Evolutionary conservation across 441 rosid genomes (phyloP).

Genomic region (Macaranga tanarius): DNA sequence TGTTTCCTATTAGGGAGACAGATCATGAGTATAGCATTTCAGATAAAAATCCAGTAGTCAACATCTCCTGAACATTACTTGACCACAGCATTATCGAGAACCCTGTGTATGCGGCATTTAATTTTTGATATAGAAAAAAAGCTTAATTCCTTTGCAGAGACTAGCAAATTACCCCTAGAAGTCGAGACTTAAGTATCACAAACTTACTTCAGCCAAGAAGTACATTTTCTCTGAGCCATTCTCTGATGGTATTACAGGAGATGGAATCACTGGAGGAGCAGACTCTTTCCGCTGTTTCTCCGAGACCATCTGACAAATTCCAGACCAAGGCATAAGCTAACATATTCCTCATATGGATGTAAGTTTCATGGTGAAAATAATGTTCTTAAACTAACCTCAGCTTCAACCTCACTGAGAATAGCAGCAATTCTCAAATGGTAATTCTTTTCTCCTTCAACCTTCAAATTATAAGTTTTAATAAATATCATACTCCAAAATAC

Average conservation of each 20-base stretch:
- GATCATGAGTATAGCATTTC: neutral
- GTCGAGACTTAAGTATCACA: neutral
- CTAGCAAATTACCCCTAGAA: neutral
- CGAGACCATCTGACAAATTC: constrained; percentile 65
- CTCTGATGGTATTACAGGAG: constrained; percentile 43
- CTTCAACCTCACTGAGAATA: constrained; percentile 86
- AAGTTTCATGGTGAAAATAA: constrained; percentile 5
- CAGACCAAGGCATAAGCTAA: constrained; percentile 22
- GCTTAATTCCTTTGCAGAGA: neutral
- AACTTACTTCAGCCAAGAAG: constrained; percentile 88
- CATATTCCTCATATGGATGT: constrained; percentile 12
- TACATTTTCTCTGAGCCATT: constrained; percentile 62
- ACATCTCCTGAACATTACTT: neutral
- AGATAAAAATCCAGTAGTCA: neutral
- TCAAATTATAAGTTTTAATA: constrained; percentile 18
- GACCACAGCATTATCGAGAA: neutral
- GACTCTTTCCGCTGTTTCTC: constrained; percentile 93
- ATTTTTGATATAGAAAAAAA: neutral
- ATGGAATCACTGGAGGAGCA: constrained; percentile 64
- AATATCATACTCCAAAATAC: constrained; percentile 15
- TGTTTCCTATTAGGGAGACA: too few species aligned
- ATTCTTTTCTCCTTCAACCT: constrained; percentile 95
- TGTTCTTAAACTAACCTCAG: constrained; percentile 64
- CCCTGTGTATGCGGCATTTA: neutral
- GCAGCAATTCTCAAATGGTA: constrained; percentile 85